Conservation (phyloP, 805 yeast genomes). For the Priceomyces fermenticarens region DNA sequence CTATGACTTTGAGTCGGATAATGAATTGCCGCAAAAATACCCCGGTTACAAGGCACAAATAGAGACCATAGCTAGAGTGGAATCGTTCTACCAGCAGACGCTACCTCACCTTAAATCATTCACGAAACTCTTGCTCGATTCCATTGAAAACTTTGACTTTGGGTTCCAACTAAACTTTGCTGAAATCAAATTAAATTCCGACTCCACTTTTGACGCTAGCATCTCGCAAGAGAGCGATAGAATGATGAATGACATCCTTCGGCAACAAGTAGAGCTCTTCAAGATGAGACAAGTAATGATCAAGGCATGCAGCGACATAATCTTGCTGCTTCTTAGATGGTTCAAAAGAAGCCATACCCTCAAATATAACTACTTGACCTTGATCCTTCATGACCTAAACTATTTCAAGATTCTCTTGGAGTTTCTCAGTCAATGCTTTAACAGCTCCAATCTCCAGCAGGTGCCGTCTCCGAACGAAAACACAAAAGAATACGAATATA, state of each 20-base stretch:
- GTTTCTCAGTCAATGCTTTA: constrained; percentile 31
- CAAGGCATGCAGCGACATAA: constrained; percentile 54
- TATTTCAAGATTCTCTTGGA: constrained; percentile 38
- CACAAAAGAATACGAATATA: constrained; percentile 27
- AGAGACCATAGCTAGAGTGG: constrained; percentile 52
- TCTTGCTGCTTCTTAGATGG: constrained; percentile 65
- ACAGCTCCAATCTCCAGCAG: constrained; percentile 31
- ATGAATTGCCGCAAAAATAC: constrained; percentile 19
- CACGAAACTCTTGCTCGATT: constrained; percentile 59
- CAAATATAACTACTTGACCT: constrained; percentile 71
- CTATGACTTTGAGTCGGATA: constrained; percentile 29
- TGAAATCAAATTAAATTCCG: constrained; percentile 34
- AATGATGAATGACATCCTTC: constrained; percentile 21
- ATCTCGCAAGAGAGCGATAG: constrained; percentile 10
- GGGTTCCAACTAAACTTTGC: constrained; percentile 34
- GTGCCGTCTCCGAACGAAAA: constrained; percentile 8
- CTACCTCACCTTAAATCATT: constrained; percentile 61
- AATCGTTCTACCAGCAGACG: constrained; percentile 51
- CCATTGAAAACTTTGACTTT: constrained; percentile 51
- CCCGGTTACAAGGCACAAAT: constrained; percentile 38
- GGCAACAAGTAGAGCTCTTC: constrained; percentile 50
- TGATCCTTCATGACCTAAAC: constrained; percentile 72
- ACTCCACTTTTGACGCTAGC: constrained; percentile 20
- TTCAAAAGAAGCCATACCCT: constrained; percentile 73
- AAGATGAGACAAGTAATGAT: constrained; percentile 62